Evolutionary conservation across 176 grass and related monocot genomes (phyloP).

Genomic region (Aegilops speltoides): DNA sequence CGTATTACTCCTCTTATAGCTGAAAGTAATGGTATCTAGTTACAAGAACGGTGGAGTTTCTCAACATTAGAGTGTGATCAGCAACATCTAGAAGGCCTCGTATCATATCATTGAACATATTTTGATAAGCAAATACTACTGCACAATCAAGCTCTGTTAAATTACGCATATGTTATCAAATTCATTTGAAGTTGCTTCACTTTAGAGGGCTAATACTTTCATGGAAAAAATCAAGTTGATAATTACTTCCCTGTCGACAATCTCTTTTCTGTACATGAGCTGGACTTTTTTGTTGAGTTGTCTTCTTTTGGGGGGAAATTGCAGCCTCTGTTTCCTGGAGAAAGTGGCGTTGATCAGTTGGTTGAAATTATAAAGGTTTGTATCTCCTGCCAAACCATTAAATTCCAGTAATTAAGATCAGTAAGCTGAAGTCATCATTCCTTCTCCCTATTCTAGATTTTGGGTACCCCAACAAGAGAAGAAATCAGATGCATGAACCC

Average conservation of each 20-base stretch:
- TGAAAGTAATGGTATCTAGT: not conserved
- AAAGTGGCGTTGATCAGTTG: conserved; percentile 92
- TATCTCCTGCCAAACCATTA: conserved; percentile 18
- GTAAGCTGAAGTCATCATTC: conserved; percentile 1
- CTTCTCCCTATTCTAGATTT: conserved; percentile 53
- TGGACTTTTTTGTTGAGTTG: conserved; percentile 2
- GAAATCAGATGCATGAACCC: conserved; percentile 99
- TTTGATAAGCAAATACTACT: not conserved
- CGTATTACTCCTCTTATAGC: not conserved
- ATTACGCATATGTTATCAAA: not conserved
- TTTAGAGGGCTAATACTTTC: not conserved
- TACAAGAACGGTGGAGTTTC: conserved; percentile 16
- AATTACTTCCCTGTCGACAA: not conserved
- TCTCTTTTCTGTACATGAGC: not conserved
- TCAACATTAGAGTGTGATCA: conserved; percentile 5
- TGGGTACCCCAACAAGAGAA: conserved; percentile 95
- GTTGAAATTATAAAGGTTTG: conserved; percentile 96
- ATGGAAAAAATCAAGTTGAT: not conserved
- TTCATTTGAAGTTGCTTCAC: not conserved
- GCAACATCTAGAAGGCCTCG: not conserved
- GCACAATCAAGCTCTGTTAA: not conserved
- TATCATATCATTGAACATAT: not conserved
- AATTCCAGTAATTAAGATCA: not conserved
- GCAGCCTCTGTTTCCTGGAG: conserved; percentile 94
- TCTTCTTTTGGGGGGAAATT: not conserved